These are phyloP conservation scores for Pseudopyricularia cyperi DNA, from an alignment of 2,329 filamentous ascomycete genomes.

Conservation along the genomic window DNA sequence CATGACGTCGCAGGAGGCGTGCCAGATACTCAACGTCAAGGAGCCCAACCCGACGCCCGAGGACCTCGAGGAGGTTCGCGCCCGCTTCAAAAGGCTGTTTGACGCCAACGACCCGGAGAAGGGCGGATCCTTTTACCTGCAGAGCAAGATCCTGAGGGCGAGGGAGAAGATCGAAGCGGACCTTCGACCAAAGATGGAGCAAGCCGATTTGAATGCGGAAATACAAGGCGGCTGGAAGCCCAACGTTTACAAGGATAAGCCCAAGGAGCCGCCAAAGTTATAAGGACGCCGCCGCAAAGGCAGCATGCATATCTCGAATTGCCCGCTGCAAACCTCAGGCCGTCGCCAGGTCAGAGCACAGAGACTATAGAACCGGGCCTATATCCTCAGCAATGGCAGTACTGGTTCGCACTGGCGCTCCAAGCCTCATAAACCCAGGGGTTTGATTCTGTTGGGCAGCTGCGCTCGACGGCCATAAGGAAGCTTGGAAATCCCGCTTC, in stretches of 20 bases:
- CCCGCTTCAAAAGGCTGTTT: conserved; percentile 87
- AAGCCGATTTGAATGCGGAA: conserved; percentile 63
- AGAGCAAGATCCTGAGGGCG: conserved; percentile 89
- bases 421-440: not conserved
- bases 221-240: conserved; percentile 81
- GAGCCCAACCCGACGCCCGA: conserved; percentile 61
- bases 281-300: not conserved
- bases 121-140: conserved; percentile 93
- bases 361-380: no score
- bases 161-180: conserved; percentile 88
- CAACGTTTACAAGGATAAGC: conserved; percentile 85
- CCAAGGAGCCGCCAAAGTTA: not conserved
- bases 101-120: conserved; percentile 91
- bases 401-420: not conserved
- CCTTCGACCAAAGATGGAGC: conserved; percentile 57
- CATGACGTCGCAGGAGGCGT: conserved; percentile 90
- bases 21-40: conserved; percentile 92
- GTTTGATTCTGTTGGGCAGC: not conserved
- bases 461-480: not conserved
- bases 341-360: no score
- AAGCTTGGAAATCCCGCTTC: not conserved
- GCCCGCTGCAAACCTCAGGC: no score
- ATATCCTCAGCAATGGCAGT: not conserved
- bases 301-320: not conserved
- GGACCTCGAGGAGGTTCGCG: conserved; percentile 67